A percentile compares a stretch with the other conserved stretches of the same genome.
Conservation (phyloP, 306 rosid species). For the Fagus crenata region DNA sequence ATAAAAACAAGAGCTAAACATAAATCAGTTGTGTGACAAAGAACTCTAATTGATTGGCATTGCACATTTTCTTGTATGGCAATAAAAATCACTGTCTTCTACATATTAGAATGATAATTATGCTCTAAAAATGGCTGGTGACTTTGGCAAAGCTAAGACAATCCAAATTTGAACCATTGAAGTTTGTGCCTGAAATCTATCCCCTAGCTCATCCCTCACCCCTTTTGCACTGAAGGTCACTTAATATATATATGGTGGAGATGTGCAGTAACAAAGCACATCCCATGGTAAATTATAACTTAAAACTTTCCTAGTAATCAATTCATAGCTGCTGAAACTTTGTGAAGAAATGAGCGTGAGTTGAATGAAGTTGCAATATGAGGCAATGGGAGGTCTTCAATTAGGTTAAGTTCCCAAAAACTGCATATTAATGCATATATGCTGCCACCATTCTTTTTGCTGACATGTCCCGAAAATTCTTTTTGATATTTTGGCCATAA, state of each 20-base stretch:
- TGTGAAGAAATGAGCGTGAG: background rate
- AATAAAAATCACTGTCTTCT: too few species aligned
- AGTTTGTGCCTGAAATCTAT: constrained; percentile 12
- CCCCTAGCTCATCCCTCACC: constrained; percentile 10
- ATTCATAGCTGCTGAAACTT: background rate
- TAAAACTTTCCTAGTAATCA: background rate
- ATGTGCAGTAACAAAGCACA: background rate
- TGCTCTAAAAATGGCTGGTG: too few species aligned
- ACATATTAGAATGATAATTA: too few species aligned
- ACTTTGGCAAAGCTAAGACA: background rate
- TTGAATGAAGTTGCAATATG: background rate
- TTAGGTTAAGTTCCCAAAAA: background rate
- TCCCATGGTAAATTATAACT: background rate
- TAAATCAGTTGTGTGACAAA: too few species aligned
- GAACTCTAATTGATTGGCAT: too few species aligned
- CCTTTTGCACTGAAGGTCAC: background rate
- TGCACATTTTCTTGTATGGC: too few species aligned
- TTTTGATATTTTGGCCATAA: background rate
- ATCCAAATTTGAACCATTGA: background rate
- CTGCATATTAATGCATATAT: background rate
- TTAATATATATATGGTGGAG: background rate
- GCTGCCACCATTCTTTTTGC: background rate
- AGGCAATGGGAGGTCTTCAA: background rate
- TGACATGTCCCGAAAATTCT: background rate
- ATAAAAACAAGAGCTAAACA: background rate